These are phyloP conservation scores for Quambalaria eucalypti DNA, from an alignment of 1,284 basidiomycete species.

Conservation along the genomic window DNA sequence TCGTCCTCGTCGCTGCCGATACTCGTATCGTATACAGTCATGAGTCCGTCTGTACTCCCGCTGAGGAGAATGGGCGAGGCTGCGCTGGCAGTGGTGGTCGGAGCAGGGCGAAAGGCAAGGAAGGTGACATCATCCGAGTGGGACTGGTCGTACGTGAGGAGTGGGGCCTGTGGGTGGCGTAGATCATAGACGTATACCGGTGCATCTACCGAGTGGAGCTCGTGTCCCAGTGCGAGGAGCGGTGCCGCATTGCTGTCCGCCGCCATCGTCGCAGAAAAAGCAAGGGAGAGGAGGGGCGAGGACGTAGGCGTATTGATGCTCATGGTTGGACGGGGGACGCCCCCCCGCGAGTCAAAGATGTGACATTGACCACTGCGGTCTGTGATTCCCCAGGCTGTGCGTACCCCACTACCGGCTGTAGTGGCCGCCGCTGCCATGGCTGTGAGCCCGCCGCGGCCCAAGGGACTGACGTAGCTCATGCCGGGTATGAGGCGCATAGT, in stretches of 20 bases:
- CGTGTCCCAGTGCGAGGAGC: not conserved
- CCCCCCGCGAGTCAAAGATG: not conserved
- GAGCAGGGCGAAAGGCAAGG: conserved; percentile 33
- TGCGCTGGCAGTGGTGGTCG: conserved; percentile 8
- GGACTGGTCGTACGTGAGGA: conserved; percentile 37
- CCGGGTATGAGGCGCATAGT: too few relatives aligned
- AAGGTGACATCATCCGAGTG: conserved; percentile 43
- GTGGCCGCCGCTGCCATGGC: not conserved
- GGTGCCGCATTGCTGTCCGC: not conserved
- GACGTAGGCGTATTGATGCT: too few relatives aligned
- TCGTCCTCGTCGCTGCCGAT: conserved; percentile 37
- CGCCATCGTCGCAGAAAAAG: not conserved
- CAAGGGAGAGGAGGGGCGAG: not conserved
- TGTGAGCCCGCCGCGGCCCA: too few relatives aligned
- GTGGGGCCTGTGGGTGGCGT: conserved; percentile 14
- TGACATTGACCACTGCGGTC: not conserved
- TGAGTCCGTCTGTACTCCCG: conserved; percentile 38
- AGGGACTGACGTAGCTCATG: too few relatives aligned
- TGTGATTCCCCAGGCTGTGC: not conserved
- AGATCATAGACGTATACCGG: conserved; percentile 12
- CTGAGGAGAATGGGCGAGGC: conserved; percentile 23
- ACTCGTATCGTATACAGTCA: conserved; percentile 31
- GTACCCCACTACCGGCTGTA: not conserved
- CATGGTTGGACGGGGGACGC: too few relatives aligned
- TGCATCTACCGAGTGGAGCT: not conserved